phyloP scores from a whole-genome alignment of 495 filamentous ascomycete genomes.

The Podospora sp. region DNA sequence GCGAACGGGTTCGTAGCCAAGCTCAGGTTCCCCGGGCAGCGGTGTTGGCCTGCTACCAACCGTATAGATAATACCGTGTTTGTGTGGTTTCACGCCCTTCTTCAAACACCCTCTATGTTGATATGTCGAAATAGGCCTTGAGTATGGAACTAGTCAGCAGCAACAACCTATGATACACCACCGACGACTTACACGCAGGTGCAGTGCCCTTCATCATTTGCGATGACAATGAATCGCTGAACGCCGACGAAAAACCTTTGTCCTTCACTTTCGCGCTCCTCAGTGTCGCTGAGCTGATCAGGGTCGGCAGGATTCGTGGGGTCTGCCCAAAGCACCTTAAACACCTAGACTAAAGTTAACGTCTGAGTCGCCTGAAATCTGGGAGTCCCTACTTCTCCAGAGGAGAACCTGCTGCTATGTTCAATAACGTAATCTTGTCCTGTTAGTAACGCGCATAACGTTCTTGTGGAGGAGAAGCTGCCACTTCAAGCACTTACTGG shows the following conservation, averaged over 20 bases:
- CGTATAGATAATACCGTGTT: conserved; percentile 2
- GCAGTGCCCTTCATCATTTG: conserved; percentile 6
- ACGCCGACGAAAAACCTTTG: background rate
- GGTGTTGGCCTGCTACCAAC: background rate
- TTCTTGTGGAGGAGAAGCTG: no score
- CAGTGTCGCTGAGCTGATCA: no score
- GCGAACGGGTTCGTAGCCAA: background rate
- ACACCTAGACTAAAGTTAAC: no score
- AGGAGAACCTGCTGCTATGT: no score
- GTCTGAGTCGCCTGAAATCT: no score
- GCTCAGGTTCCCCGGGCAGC: background rate
- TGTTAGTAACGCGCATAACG: no score
- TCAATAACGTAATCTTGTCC: no score
- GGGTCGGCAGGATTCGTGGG: no score
- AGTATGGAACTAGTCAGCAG: background rate
- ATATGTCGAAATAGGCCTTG: conserved; percentile 3
- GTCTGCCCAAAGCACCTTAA: background rate
- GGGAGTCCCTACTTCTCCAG: no score
- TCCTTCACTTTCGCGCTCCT: background rate
- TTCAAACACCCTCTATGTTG: background rate
- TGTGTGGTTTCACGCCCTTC: background rate
- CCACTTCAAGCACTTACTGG: no score
- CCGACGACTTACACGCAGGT: conserved; percentile 9
- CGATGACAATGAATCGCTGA: conserved; percentile 1
- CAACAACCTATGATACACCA: background rate